phyloP scores from a whole-genome alignment of 139 green algal genomes.

The Eudorina sp. region DNA sequence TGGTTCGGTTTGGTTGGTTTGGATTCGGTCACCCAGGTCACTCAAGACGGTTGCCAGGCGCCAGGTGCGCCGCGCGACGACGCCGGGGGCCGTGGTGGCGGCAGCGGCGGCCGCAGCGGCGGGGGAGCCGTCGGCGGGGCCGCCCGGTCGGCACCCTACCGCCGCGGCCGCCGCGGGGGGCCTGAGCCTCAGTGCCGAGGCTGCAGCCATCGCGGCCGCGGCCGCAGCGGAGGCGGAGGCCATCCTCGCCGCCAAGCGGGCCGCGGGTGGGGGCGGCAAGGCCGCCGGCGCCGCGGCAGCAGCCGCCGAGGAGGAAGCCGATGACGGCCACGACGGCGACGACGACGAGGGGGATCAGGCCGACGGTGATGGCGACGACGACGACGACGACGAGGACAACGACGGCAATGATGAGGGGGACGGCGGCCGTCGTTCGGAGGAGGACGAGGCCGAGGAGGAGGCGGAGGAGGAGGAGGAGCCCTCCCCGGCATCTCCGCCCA shows the following conservation, averaged over 20 bases:
- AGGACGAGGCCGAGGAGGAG: not conserved
- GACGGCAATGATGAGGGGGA: not conserved
- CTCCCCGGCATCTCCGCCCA: not conserved
- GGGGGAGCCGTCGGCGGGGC: not conserved
- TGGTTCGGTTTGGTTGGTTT: no score
- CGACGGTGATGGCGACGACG: not conserved
- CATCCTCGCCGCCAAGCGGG: not conserved
- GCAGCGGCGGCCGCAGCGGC: not conserved
- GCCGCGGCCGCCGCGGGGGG: not conserved
- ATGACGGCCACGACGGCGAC: not conserved
- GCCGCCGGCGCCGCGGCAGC: not conserved
- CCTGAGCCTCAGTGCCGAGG: not conserved
- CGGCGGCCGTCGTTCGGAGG: no score
- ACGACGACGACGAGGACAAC: not conserved
- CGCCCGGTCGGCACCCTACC: not conserved
- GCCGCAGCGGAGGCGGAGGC: constrained; percentile 22
- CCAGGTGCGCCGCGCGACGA: not conserved
- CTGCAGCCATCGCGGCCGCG: constrained; percentile 15
- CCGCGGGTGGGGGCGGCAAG: no score
- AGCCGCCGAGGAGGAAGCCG: not conserved
- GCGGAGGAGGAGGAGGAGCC: not conserved
- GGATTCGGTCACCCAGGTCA: not conserved
- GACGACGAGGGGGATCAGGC: not conserved
- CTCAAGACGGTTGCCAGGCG: constrained; percentile 4
- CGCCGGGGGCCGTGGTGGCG: not conserved